Conservation (phyloP, 805 yeast species). For the Ogataea minuta region DNA sequence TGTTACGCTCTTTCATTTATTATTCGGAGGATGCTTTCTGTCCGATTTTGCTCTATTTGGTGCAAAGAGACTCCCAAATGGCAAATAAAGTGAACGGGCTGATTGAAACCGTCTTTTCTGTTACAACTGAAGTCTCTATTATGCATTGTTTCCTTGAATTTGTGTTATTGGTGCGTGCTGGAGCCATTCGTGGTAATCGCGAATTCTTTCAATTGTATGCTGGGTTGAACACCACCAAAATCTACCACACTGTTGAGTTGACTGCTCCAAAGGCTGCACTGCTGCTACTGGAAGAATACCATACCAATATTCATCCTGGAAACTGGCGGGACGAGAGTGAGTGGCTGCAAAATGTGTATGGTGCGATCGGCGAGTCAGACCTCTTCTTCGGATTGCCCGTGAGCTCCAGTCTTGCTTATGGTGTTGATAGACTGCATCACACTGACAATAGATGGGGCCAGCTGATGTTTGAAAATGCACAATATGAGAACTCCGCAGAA, state of each 20-base stretch:
- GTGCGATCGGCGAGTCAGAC: slow-evolving; percentile 59
- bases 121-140: slow-evolving; percentile 9
- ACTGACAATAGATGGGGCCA: slow-evolving; percentile 24
- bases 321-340: slow-evolving; percentile 19
- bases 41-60: slow-evolving; percentile 13
- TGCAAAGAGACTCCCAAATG: neutral
- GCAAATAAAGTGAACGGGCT: slow-evolving; percentile 16
- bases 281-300: slow-evolving; percentile 47
- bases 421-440: slow-evolving; percentile 42
- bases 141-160: slow-evolving; percentile 30
- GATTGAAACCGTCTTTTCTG: slow-evolving; percentile 13
- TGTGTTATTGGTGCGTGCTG: slow-evolving; percentile 40
- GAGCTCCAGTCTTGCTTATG: slow-evolving; percentile 50
- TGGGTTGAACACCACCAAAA: slow-evolving; percentile 29
- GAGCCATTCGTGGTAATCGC: slow-evolving; percentile 32
- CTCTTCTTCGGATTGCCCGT: slow-evolving; percentile 64
- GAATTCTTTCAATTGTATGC: slow-evolving; percentile 33
- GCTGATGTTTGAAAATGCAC: slow-evolving; percentile 56
- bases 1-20: slow-evolving; percentile 29
- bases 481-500: slow-evolving; percentile 44
- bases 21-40: slow-evolving; percentile 32
- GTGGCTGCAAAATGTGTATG: slow-evolving; percentile 41
- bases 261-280: slow-evolving; percentile 42
- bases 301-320: slow-evolving; percentile 15
- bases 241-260: slow-evolving; percentile 35